Base-by-base conservation (phyloP, 345 rosid species). In the Pugionium dolabratum region DNA sequence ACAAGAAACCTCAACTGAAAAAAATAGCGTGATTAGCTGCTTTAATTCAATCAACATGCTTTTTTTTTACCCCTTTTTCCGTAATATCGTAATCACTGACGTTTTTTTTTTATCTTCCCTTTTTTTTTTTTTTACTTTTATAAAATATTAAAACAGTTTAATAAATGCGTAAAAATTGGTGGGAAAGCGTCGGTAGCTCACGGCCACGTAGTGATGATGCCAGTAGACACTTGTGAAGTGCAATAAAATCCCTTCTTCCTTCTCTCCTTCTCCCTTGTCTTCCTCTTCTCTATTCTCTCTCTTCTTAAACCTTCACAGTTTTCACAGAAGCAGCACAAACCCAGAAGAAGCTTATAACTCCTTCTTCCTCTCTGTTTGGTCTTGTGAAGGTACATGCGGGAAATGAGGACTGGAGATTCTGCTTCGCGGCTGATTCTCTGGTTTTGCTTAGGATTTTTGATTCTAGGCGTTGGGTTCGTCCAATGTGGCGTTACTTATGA, bases 401-500 rank as follows among this genome's bases (percentile, higher is more conserved):
- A 72, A 41, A 88, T 90, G 99, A 83, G 71, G 52, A 59, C 72
- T 72, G 43, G 33, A 39, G 71, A 30, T 58, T 72, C 78, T 34
- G 56, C 65, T 74, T 65, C 73, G 35, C 76, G 76, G 76, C 30
- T 88, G 70, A 36, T 76, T 30, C 40, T 72, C 66, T 76, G 82
- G 73, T 10, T 83, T 1, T 79, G 75, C 39, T 69, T 83, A 74
- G 73, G 74, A 60, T 2, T 77, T 53, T 50, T 80, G 66, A 59
- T 77, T 44, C 62, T 87, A 66, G 83, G 79, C 25, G 58, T 69
- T 79, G 78, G 80, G 61, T 41, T 80, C 62, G 76, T 85, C 45
- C 84, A 83, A 34, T 80, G 93, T 32, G 77, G 55, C 2, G 98
- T 91, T 48, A 81, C 84, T n/a, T 89, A 94, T 62, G 98, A 91